Evolutionary conservation across 2,329 filamentous ascomycete species (phyloP), one percentile per base, ranked within the genome.

Genomic region (Moelleriella libera): DNA sequence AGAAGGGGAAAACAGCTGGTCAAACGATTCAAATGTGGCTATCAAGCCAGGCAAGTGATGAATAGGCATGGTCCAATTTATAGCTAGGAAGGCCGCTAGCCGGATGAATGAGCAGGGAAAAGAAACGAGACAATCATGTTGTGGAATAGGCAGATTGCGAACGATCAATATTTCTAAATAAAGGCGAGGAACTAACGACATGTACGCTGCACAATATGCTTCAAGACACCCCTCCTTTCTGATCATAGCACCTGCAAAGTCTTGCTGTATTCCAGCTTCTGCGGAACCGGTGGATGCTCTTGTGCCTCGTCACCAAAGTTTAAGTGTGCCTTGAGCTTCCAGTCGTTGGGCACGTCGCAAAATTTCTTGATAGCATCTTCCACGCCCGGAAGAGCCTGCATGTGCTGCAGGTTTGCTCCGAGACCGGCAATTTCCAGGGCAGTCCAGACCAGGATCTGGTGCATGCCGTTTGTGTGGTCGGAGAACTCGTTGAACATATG

Each of bases 321-420:
- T 55, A 95, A 70, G 74, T 94, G 87, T 21, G 85, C 82, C 60
- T 82, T 79, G 54, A 94, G 75, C 60, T 78, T 78, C 87, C 88
- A 95, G 57, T 76, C 74, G 12, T 67, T 59, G 41, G 85, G 83
- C 37, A 94, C 57, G 48, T 74, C 74, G 84, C 85, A 94, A 55
- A 79, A 69, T 51, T 67, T 70, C 43, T 74, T 68, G 47, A 88
- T 82, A 68, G 81, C 78, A 53, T 74, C 72, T 67, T 94, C 84
- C 56, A 94, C 78, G 49, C 94, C 65, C n/a, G 88, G 88, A 21
- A 59, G 53, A n/a, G 51, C 51, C 75, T 88, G 92, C 74, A 94
- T 94, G 71, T 95, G 88, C 74, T 95, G 88, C 46, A 95, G 75
- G 74, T 90, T 94, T 61, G 83, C 85, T 54, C 88, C 88, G 48